phyloP scores from a whole-genome alignment of 768 basidiomycete genomes.

The Kwoniella dejecticola region DNA sequence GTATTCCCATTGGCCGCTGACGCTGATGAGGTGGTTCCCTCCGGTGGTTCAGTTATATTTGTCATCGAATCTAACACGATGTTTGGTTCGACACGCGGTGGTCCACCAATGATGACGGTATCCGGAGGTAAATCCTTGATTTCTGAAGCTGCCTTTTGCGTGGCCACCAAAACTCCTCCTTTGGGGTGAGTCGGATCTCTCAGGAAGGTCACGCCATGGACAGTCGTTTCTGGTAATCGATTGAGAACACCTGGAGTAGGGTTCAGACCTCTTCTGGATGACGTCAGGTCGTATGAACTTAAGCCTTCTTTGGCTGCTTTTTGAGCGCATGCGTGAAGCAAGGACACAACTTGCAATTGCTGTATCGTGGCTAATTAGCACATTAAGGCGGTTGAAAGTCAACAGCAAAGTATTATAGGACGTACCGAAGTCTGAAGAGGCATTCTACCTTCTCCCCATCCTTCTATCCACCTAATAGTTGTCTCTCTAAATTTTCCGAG shows the following conservation, averaged over 20 bases:
- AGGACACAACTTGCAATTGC: slow-evolving; percentile 19
- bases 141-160: slow-evolving; percentile 24
- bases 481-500: slow-evolving; percentile 18
- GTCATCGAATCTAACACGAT: not conserved
- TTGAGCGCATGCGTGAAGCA: slow-evolving; percentile 12
- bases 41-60: not conserved
- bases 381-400: not conserved
- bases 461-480: slow-evolving; percentile 18
- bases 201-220: slow-evolving; percentile 25
- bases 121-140: slow-evolving; percentile 31
- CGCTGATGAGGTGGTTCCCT: no score
- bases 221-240: slow-evolving; percentile 23
- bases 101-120: slow-evolving; percentile 27
- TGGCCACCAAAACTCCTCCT: slow-evolving; percentile 29
- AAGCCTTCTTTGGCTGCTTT: slow-evolving; percentile 4
- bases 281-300: slow-evolving; percentile 15
- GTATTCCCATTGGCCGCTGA: not conserved
- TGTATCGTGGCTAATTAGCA: not conserved
- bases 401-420: not conserved
- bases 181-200: slow-evolving; percentile 22
- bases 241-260: slow-evolving; percentile 29
- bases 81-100: not conserved
- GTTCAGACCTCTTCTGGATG: slow-evolving; percentile 18
- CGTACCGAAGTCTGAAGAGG: slow-evolving; percentile 18
- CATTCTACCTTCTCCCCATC: slow-evolving; percentile 11